Conservation (phyloP, 2,329 filamentous ascomycete genomes). For the Dothideomycetes sp. region DNA sequence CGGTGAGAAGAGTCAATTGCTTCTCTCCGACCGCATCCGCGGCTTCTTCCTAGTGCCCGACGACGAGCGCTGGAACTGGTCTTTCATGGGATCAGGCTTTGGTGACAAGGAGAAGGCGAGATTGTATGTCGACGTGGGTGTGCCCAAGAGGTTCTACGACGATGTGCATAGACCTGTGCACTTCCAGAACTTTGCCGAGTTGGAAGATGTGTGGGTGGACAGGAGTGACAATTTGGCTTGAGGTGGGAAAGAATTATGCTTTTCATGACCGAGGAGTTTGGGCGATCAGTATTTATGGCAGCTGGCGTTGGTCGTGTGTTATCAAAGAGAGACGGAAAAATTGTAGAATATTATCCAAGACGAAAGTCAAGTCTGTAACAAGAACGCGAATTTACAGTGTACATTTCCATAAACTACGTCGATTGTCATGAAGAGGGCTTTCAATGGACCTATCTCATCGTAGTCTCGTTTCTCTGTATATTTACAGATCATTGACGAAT, state of each 20-base stretch:
- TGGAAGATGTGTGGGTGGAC: slow-evolving; percentile 96
- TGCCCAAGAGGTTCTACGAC: slow-evolving; percentile 78
- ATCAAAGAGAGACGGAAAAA: too few species aligned
- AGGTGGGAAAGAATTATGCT: neutral
- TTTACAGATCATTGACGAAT: too few species aligned
- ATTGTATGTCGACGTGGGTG: slow-evolving; percentile 88
- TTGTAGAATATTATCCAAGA: too few species aligned
- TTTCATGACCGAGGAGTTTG: too few species aligned
- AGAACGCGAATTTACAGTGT: too few species aligned
- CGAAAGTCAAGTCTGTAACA: too few species aligned
- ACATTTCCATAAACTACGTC: too few species aligned
- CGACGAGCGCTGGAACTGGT: slow-evolving; percentile 90
- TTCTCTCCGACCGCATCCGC: slow-evolving; percentile 85
- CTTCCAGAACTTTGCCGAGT: slow-evolving; percentile 93
- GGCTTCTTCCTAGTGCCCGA: slow-evolving; percentile 96
- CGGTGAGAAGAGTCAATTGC: slow-evolving; percentile 89
- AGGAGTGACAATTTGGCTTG: slow-evolving; percentile 85
- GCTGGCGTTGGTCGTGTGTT: too few species aligned
- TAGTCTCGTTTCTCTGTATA: too few species aligned
- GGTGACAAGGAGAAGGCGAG: slow-evolving; percentile 72
- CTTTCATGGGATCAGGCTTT: slow-evolving; percentile 90
- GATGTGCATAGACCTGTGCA: slow-evolving; percentile 86
- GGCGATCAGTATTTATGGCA: too few species aligned
- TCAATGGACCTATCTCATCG: too few species aligned
- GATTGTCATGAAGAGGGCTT: too few species aligned